Percentiles rank a stretch among this genome's conserved stretches.
phyloP scores from a whole-genome alignment of 495 filamentous ascomycete genomes.

The Penicillium silybi region DNA sequence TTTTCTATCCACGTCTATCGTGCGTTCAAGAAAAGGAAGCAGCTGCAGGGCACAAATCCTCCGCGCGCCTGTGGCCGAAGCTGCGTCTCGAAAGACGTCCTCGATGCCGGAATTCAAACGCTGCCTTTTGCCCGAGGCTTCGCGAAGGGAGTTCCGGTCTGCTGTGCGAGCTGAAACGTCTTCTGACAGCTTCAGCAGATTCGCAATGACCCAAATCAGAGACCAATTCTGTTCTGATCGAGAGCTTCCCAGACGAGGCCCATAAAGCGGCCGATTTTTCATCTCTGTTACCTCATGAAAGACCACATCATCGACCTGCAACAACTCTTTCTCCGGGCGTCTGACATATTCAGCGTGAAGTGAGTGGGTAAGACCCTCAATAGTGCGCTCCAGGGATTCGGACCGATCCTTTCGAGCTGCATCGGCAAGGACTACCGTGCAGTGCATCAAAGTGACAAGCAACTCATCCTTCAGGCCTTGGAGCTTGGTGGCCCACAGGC shows the following conservation, averaged over 20 bases:
- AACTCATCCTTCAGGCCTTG: constrained; percentile 64
- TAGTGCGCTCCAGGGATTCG: constrained; percentile 21
- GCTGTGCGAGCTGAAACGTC: constrained; percentile 11
- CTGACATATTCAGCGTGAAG: constrained; percentile 69
- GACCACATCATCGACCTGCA: constrained; percentile 70
- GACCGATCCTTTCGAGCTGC: constrained; percentile 23
- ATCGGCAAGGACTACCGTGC: constrained; percentile 35
- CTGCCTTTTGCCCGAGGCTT: constrained; percentile 53
- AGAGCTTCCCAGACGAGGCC: constrained; percentile 38
- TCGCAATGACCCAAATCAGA: constrained; percentile 38
- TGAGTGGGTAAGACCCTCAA: constrained; percentile 56
- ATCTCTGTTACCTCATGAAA: constrained; percentile 40
- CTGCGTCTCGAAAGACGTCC: constrained; percentile 59
- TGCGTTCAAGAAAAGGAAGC: constrained; percentile 63
- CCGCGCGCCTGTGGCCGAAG: constrained; percentile 48
- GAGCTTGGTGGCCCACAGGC: constrained; percentile 68
- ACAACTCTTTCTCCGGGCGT: constrained; percentile 64
- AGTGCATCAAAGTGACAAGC: constrained; percentile 64
- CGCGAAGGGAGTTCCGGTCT: constrained; percentile 12
- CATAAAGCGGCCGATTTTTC: constrained; percentile 22
- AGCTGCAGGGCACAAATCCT: constrained; percentile 71
- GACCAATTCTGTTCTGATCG: constrained; percentile 50
- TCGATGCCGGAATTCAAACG: constrained; percentile 54
- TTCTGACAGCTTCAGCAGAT: constrained; percentile 30
- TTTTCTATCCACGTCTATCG: constrained; percentile 37